A percentile compares a stretch with the other conserved stretches of the same genome.
Conservation (phyloP, 2,329 filamentous ascomycete species). For the Sporothrix dimorphospora region DNA sequence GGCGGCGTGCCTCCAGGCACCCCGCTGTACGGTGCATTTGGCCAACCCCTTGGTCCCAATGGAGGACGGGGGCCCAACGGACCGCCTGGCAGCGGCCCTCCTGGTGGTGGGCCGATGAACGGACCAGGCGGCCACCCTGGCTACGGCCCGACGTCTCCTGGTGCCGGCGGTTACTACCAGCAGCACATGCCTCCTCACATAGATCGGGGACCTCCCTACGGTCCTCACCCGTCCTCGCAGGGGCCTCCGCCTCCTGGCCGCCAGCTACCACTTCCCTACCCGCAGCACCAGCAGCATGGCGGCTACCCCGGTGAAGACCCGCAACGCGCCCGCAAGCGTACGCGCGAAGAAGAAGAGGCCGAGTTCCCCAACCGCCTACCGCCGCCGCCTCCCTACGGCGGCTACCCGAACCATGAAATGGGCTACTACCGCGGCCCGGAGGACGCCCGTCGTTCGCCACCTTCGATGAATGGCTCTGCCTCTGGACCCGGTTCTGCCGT, state of each 20-base stretch:
- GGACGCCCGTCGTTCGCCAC: constrained; percentile 31
- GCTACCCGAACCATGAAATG: constrained; percentile 21
- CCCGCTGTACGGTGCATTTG: constrained; percentile 60
- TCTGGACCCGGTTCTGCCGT: constrained; percentile 41
- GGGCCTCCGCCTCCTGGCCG: constrained; percentile 38
- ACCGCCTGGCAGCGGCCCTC: constrained; percentile 29
- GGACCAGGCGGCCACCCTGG: constrained; percentile 27
- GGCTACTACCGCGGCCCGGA: constrained; percentile 31
- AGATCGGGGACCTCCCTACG: constrained; percentile 25
- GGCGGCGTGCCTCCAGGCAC: constrained; percentile 61
- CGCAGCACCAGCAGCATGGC: neutral
- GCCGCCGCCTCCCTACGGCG: constrained; percentile 28
- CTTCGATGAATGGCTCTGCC: constrained; percentile 25
- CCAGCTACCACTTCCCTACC: constrained; percentile 43
- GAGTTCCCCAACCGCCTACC: constrained; percentile 30
- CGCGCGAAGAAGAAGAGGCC: constrained; percentile 32
- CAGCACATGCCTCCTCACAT: constrained; percentile 19
- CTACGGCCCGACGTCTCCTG: constrained; percentile 36
- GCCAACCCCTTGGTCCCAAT: constrained; percentile 51
- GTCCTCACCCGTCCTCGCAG: constrained; percentile 20
- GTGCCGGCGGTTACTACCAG: constrained; percentile 29
- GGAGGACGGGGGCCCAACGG: constrained; percentile 31
- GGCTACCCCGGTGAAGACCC: constrained; percentile 30
- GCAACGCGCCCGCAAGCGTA: constrained; percentile 29
- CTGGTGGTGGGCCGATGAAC: constrained; percentile 31